Evolutionary conservation across 148 eudicot genomes (phyloP).

Genomic region (Chenopodium berlandieri): DNA sequence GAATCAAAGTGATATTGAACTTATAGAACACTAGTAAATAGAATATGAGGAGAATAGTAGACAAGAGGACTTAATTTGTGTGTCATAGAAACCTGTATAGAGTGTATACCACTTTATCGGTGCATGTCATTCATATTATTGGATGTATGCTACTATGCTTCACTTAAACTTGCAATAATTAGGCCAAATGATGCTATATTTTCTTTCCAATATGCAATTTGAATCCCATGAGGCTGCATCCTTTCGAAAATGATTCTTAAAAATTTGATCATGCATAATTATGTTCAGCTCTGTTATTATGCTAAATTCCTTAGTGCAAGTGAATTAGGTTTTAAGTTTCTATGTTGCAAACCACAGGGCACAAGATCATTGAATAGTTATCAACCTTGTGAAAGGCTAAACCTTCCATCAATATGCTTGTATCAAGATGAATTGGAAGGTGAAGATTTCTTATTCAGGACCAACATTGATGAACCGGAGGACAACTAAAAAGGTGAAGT

Average conservation of each 20-base stretch:
- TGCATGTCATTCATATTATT: too few relatives aligned
- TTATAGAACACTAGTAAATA: too few relatives aligned
- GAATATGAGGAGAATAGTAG: too few relatives aligned
- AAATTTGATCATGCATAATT: not conserved
- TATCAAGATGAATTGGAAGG: constrained; percentile 80
- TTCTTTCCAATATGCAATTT: too few relatives aligned
- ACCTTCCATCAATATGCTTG: constrained; percentile 43
- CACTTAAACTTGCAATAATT: too few relatives aligned
- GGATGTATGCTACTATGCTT: too few relatives aligned
- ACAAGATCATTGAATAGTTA: constrained; percentile 36
- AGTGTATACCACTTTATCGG: too few relatives aligned
- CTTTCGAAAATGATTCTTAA: not conserved
- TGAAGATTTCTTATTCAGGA: constrained; percentile 77
- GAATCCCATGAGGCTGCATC: not conserved
- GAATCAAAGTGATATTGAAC: too few relatives aligned
- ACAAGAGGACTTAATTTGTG: too few relatives aligned
- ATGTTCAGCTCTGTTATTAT: not conserved
- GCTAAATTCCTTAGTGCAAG: not conserved
- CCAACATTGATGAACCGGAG: constrained; percentile 52
- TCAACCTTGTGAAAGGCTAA: constrained; percentile 25
- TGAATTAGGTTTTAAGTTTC: not conserved
- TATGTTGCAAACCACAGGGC: constrained; percentile 49
- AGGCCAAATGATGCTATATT: too few relatives aligned
- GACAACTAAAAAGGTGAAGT: constrained; percentile 16
- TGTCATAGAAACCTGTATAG: too few relatives aligned